These are phyloP conservation scores for Actinomortierella ambigua DNA, from an alignment of 371 early-diverging fungal genomes.

Conservation along the genomic window DNA sequence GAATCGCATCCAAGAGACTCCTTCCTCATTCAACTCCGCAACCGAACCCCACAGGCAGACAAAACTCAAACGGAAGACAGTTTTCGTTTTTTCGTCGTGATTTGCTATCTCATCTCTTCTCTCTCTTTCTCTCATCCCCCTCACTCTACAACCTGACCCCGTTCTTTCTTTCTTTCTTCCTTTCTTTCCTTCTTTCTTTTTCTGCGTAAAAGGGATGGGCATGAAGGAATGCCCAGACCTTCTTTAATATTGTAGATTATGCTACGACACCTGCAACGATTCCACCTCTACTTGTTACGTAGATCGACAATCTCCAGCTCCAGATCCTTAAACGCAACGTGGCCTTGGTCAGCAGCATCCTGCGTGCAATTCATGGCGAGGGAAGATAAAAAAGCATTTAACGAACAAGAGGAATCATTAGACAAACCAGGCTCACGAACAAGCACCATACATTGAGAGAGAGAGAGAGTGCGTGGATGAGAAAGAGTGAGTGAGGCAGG, in stretches of 20 bases:
- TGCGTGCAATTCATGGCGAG: constrained; percentile 11
- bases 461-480: not conserved
- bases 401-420: too few species aligned
- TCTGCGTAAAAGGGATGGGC: not conserved
- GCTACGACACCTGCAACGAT: not conserved
- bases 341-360: constrained; percentile 57
- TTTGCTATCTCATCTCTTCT: too few species aligned
- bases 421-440: too few species aligned
- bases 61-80: not conserved
- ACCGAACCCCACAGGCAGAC: not conserved
- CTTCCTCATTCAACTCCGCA: constrained; percentile 1
- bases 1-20: not conserved
- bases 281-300: constrained; percentile 27
- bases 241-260: not conserved
- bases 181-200: constrained; percentile 1
- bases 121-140: not conserved
- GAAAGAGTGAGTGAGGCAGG: not conserved
- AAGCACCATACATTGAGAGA: not conserved
- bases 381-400: not conserved
- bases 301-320: constrained; percentile 61
- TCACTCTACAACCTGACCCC: not conserved
- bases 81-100: not conserved
- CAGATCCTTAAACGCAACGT: constrained; percentile 51
- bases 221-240: too few species aligned
- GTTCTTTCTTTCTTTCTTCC: not conserved